Conservation (phyloP, 2,329 filamentous ascomycete species). For the Gyromitra esculenta region DNA sequence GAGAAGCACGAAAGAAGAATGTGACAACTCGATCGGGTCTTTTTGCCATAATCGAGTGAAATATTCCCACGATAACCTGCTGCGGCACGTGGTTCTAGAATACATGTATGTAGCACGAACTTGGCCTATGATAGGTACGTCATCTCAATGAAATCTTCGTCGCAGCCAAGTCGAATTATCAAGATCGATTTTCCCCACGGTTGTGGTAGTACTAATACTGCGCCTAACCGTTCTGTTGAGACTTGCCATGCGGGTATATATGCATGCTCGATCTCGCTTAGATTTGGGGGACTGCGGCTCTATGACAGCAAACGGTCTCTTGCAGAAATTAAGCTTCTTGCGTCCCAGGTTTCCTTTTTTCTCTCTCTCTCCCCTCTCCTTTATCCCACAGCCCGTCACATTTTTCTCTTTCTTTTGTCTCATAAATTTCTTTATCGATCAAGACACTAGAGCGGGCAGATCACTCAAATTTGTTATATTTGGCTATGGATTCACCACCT, state of each 20-base stretch:
- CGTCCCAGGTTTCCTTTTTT: neutral
- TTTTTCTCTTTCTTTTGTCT: neutral
- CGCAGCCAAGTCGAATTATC: neutral
- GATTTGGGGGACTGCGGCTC: conserved; percentile 6
- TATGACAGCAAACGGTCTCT: conserved; percentile 14
- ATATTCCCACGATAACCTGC: conserved; percentile 17
- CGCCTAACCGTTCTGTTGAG: neutral
- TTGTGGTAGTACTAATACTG: neutral
- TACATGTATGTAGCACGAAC: conserved; percentile 8
- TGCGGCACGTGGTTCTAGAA: neutral
- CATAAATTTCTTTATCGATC: conserved; percentile 26
- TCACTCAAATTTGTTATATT: conserved; percentile 4
- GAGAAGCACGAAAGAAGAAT: neutral
- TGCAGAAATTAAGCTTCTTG: neutral
- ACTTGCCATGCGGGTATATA: neutral
- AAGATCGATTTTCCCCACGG: neutral
- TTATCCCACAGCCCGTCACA: neutral
- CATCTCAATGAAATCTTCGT: neutral
- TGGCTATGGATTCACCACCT: conserved; percentile 7
- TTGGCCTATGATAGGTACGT: neutral
- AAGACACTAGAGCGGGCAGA: neutral
- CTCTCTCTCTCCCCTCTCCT: neutral
- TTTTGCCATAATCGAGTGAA: conserved; percentile 4
- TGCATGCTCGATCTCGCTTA: conserved; percentile 41
- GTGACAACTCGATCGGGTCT: neutral